Evolutionary conservation across 768 basidiomycete species (phyloP), one percentile per base, ranked within the genome.

Genomic region (Trametopsis cervina): DNA sequence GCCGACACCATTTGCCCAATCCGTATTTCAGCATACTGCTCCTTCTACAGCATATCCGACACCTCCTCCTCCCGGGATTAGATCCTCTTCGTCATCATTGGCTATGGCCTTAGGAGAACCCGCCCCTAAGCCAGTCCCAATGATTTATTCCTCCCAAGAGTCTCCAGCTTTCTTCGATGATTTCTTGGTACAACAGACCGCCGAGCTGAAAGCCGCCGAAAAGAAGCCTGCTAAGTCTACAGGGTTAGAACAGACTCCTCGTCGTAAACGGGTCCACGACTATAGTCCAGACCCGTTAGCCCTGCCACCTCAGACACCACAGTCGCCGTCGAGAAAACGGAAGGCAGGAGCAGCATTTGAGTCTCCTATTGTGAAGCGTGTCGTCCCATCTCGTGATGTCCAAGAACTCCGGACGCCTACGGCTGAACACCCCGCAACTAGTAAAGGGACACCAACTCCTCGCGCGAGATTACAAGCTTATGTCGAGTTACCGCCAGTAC

Each of bases 1-100:
- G 40, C 72, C 80, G 1, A 72, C 67, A 7, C 62, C 77, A 0
- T 78, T 87, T 57, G 77, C 85, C 0, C 79, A 80, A 48, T 77
- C 83, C 2, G 57, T 89, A 20, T 73, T 87, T 45, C 83, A 83
- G 48, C 76, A 77, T 12, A 74, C 77, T 25, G 63, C 71, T 3
- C 80, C 85, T n/a, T 71, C 72, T 15, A 69, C 73, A 3, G 73
- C 78, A 1, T 89, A 89, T 65, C 85, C 85, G 2, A 85, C 85
- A 1, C 83, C 82, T 20, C 82, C 66, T 6, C 79, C 78, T 15
- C 82, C 83, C 1, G 74, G 74, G 11, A 78, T 85, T 35, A 75
- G 68, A 29, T 69, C 73, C n/a, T 77, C 75, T 1, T 84, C 85
- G 1, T 89, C 86, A 13, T 89, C 87, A 11, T 76, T 88, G 47